phyloP scores from a whole-genome alignment of 768 basidiomycete species.

The Amanita rimosa region DNA sequence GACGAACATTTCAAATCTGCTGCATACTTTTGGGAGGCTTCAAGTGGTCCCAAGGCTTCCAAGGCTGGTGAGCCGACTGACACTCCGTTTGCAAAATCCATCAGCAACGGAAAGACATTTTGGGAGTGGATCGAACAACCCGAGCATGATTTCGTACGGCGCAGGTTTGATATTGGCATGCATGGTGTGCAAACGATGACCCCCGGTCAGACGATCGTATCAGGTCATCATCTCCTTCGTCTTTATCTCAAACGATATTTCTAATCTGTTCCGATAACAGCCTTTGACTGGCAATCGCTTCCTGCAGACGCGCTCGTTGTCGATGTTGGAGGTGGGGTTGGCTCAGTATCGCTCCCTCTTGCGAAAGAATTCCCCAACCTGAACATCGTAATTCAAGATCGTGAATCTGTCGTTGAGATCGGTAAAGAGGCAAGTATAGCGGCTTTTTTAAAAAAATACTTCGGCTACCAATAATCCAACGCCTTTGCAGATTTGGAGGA shows the following conservation, averaged over 20 bases:
- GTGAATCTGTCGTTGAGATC: conserved; percentile 9
- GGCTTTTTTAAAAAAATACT: neutral
- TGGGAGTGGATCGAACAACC: conserved; percentile 14
- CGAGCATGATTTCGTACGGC: conserved; percentile 15
- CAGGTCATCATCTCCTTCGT: conserved; percentile 7
- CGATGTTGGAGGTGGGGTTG: conserved; percentile 20
- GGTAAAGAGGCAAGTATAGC: conserved; percentile 3
- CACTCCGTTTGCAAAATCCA: conserved; percentile 11
- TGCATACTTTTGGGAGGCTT: conserved; percentile 17
- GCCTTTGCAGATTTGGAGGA: conserved; percentile 6
- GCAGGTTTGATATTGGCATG: conserved; percentile 18
- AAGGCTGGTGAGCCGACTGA: conserved; percentile 11
- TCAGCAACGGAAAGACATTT: conserved; percentile 10
- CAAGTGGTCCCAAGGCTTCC: conserved; percentile 13
- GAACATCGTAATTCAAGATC: conserved; percentile 16
- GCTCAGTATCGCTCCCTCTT: conserved; percentile 14
- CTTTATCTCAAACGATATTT: neutral
- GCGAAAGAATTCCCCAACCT: conserved; percentile 12
- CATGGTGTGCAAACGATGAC: conserved; percentile 12
- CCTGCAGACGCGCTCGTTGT: conserved; percentile 14
- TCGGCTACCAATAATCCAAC: neutral
- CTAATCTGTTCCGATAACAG: conserved; percentile 8
- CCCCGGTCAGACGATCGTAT: conserved; percentile 10
- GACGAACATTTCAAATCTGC: conserved; percentile 15
- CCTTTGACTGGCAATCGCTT: conserved; percentile 15